Evolutionary conservation across 768 basidiomycete species (phyloP).

Genomic region (Atractiella rhizophila): DNA sequence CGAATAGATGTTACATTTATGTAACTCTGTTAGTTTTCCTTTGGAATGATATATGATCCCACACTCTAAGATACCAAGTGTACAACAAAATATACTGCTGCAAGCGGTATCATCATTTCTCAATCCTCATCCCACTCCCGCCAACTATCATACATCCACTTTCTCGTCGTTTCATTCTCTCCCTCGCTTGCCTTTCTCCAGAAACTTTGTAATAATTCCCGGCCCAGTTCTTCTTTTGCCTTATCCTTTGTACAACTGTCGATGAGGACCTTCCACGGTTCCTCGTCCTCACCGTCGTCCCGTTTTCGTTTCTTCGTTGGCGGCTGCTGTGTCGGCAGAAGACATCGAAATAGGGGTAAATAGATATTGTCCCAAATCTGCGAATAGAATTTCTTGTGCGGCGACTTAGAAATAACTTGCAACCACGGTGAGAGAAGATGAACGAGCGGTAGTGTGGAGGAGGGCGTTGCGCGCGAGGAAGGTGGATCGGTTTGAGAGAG

Average conservation of each 20-base stretch:
- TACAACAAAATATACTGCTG: too few species aligned
- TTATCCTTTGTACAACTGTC: too few species aligned
- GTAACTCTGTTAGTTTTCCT: background rate
- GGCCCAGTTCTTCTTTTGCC: too few species aligned
- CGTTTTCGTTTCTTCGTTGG: conserved; percentile 17
- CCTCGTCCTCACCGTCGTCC: conserved; percentile 26
- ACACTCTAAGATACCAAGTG: too few species aligned
- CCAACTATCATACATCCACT: too few species aligned
- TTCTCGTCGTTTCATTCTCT: too few species aligned
- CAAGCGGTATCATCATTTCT: too few species aligned
- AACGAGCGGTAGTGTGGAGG: conserved; percentile 29
- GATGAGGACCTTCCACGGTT: too few species aligned
- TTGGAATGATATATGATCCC: background rate
- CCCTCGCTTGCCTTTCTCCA: too few species aligned
- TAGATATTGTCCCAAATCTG: conserved; percentile 42
- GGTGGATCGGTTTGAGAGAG: conserved; percentile 1
- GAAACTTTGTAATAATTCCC: too few species aligned
- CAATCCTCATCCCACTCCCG: too few species aligned
- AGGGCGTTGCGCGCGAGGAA: conserved; percentile 5
- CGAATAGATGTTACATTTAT: background rate
- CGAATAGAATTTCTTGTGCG: conserved; percentile 37
- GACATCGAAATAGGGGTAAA: conserved; percentile 40
- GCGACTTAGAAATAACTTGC: conserved; percentile 40
- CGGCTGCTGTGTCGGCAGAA: conserved; percentile 19
- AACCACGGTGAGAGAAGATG: conserved; percentile 45